phyloP scores from a whole-genome alignment of 2,329 filamentous ascomycete genomes.

The Calonectria honghensis region DNA sequence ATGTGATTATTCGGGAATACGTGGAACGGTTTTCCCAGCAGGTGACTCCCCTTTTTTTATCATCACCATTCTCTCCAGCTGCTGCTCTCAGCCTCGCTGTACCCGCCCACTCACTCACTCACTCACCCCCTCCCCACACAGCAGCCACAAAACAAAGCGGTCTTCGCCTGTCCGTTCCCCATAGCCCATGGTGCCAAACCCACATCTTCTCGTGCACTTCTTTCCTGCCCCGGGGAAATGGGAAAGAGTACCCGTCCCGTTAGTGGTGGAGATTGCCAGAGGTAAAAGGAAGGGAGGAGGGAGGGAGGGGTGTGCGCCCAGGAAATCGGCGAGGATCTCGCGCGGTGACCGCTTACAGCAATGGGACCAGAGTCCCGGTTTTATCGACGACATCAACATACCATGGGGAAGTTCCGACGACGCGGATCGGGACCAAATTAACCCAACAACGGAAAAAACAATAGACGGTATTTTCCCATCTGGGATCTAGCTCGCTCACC shows the following conservation, averaged over 20 bases:
- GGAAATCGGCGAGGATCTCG: constrained; percentile 3
- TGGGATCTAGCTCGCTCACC: background rate
- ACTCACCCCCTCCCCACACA: background rate
- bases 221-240: background rate
- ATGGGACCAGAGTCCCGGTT: constrained; percentile 19
- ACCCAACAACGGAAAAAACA: background rate
- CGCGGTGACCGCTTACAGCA: constrained; percentile 2
- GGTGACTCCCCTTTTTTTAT: constrained; percentile 9
- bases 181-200: constrained; percentile 16
- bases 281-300: background rate
- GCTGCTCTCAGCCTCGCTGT: constrained; percentile 8
- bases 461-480: background rate
- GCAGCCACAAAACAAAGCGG: constrained; percentile 8
- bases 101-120: background rate
- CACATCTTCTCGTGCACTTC: constrained; percentile 3
- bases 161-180: constrained; percentile 22
- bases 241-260: background rate
- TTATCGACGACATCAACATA: constrained; percentile 5
- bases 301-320: background rate
- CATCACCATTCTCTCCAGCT: background rate
- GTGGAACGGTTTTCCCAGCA: constrained; percentile 34
- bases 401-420: constrained; percentile 5
- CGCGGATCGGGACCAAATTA: background rate
- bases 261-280: background rate
- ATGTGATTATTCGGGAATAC: constrained; percentile 36